A percentile compares a stretch with the other conserved stretches of the same genome.
phyloP scores from a whole-genome alignment of 192 early-diverging fungal genomes.

The Dimargaris cristalligena region DNA sequence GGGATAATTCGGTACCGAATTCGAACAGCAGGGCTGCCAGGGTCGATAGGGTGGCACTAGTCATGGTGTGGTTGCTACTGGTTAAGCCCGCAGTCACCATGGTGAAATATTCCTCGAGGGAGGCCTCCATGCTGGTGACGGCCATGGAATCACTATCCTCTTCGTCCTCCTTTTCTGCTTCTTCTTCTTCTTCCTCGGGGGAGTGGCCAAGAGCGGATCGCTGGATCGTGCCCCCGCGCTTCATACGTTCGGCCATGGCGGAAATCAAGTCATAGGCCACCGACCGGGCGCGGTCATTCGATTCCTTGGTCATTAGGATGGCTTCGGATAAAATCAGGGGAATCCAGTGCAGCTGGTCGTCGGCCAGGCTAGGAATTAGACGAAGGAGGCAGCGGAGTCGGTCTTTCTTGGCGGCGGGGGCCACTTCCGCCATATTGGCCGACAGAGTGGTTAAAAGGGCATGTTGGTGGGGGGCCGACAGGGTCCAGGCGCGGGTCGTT shows the following conservation, averaged over 20 bases:
- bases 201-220: constrained; percentile 20
- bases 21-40: constrained; percentile 82
- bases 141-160: background rate
- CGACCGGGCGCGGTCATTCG: constrained; percentile 68
- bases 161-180: constrained; percentile 7
- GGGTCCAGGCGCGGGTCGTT: constrained; percentile 15
- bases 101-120: constrained; percentile 67
- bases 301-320: constrained; percentile 86
- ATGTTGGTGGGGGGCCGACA: constrained; percentile 18
- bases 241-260: constrained; percentile 83
- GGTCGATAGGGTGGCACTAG: constrained; percentile 72
- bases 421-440: constrained; percentile 45
- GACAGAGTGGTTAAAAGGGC: constrained; percentile 24
- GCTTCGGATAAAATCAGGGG: constrained; percentile 78
- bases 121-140: constrained; percentile 21
- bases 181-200: constrained; percentile 18
- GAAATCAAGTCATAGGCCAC: constrained; percentile 74
- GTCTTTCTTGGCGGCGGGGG: constrained; percentile 60
- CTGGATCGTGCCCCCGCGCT: constrained; percentile 36
- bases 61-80: constrained; percentile 80
- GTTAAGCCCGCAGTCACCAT: constrained; percentile 92
- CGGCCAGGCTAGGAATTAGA: constrained; percentile 43
- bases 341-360: constrained; percentile 63
- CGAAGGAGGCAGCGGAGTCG: constrained; percentile 51
- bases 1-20: constrained; percentile 56